Base-by-base conservation (phyloP, 371 early-diverging fungal genomes). In the Choanephora cucurbitarum region DNA sequence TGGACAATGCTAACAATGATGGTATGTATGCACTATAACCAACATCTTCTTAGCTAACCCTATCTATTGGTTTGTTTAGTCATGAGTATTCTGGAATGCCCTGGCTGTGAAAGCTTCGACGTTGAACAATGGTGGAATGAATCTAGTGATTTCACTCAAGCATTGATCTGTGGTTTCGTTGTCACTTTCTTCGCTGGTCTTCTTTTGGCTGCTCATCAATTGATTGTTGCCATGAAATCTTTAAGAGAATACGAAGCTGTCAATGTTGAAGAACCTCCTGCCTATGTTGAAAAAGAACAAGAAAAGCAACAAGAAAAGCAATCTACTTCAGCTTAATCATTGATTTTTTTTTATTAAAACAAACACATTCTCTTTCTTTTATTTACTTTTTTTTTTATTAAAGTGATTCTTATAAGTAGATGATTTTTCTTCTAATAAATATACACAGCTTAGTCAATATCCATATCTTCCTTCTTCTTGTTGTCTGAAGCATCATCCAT, bases 401-500 rank as follows among this genome's bases (percentile, higher is more conserved):
- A 32, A 52, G 34, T 14, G 31, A 17, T n/a, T 22, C 3, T 33
- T 18, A 7, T 19, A 43, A 2, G 17, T 32, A 22, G 22, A 11
- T 33, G 23, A 0, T 37, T 19, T 19, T 21, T 39, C 23, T 49
- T 39, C 23, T 49, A n/a, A 14, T 52, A 33, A 53, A 22, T 34
- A 17, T n/a, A 24, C 9, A 32, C 43, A 5, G 23, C 63, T 80
- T 80, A 85, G 63, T 86, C 88, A 63, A 84, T 85, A 51, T 87
- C 88, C 87, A 84, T 87, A 39, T 86, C 83, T 55, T 80, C 82
- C 70, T 80, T 73, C 63, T 79, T 71, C 67, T 70, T 71, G 64
- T 72, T 69, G 44, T 70, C 72, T 17, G 64, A 57, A 47, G 54
- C 58, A 19, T 75, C 78, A 11, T 61, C 64, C 67, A 66, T 71